Base-by-base conservation (phyloP, 2,329 filamentous ascomycete species). In the Alternaria solani region DNA sequence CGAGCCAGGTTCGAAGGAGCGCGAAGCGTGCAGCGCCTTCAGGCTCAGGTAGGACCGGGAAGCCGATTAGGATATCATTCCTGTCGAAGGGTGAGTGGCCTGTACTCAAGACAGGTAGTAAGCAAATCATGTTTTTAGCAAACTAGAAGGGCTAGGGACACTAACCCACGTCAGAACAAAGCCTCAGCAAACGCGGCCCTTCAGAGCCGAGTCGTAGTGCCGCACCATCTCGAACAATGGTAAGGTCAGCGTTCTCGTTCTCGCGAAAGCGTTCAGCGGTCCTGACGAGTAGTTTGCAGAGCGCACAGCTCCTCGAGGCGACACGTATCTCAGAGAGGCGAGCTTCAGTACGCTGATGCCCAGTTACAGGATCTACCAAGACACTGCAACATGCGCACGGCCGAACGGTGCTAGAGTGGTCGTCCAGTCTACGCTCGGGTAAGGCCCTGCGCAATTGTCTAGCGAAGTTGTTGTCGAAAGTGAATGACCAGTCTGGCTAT, bases 1-100 rank as follows among this genome's bases (percentile, higher is more conserved):
- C 44, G 42, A 64, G 62, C 62, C 62, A 64, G 53, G 34, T 49
- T 42, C 51, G 55, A 53, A 64, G 58, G n/a, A 64, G 55, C 25
- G 18, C 44, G 43, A 59, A 61, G 25, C 48, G 58, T 49, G 55
- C 25, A 46, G 51, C 20, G 43, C 51, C 55, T 51, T 38, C 44
- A 38, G 56, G 16, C 48, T 63, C 46, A 25, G 49, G 52, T 55
- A 60, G 44, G n/a, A 46, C 44, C 34, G 49, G 57, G 26, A 60
- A 57, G 59, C 59, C 41, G n/a, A 62, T 57, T 46, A 18, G 55
- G 25, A 57, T 34, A 25, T 54, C 41, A n/a, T 48, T 2, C 23
- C 39, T 36, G 32, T 18, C 26, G 41, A 26, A 1, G 34, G 32
- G 9, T n/a, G 59, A 25, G 44, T 41, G 34, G 44, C 54, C 62